Evolutionary conservation across 176 grass and related monocot genomes (phyloP), one percentile per base, ranked within the genome.

Genomic region (Triticum dicoccoides): DNA sequence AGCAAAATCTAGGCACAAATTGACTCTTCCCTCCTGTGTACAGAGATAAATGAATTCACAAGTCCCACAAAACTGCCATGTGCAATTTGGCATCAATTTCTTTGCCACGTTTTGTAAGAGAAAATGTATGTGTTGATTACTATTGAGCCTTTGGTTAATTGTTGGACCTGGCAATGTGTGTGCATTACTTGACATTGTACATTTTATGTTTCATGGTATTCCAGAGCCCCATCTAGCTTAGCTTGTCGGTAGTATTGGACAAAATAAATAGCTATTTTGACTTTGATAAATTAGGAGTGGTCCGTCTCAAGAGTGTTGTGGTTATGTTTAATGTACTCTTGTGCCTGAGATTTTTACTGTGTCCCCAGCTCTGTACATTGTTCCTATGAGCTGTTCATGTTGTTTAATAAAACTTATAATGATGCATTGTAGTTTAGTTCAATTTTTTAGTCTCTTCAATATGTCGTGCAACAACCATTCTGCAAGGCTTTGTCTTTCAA

Each of bases 61-160:
- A 95, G 91, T 84, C 83, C 91, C 47, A 89, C 80, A 47, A 92
- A 86, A 92, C 91, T 71, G 86, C 84, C 20, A 86, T 92, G 6
- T 92, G 93, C 83, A 95, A 95, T 66, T 74, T 95, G 69, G 86
- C 93, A 56, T 95, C 93, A 2, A 92, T 95, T 85, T 90, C 90
- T 89, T 87, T 95, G 58, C 86, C 93, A 42, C 83, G 90, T 29
- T 92, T 92, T 90, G 90, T 92, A 38, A 92, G 90, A 79, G 93
- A 92, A 61, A 92, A 95, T 44, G 90, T 95, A 80, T 61, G 35
- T 77, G 12, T 2, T 27, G 30, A 45, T 62, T 33, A 59, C 61
- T 59, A 76, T 1, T 7, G 33, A 80, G 38, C 69, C 25, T 33
- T 59, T 70, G 7, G 24, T 83, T 41, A 30, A 30, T 42, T 70